Evolutionary conservation across 768 basidiomycete genomes (phyloP).

Genomic region (Chalciporus chontae): DNA sequence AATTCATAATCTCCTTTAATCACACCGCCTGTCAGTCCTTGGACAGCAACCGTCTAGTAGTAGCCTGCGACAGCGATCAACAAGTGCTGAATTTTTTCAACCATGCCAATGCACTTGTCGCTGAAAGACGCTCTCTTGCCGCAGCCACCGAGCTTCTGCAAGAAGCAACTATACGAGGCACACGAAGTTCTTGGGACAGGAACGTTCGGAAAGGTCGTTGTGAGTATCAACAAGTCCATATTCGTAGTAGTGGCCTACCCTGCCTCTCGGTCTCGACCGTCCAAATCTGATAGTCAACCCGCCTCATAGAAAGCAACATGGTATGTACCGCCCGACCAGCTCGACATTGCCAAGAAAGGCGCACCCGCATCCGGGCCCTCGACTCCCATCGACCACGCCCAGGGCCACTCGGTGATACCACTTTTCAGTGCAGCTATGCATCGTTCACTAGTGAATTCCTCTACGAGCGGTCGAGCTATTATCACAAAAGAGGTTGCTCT

Average conservation of each 20-base stretch:
- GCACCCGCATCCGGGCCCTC: slow-evolving; percentile 36
- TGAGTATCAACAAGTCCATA: slow-evolving; percentile 30
- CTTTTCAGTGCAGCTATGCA: slow-evolving; percentile 27
- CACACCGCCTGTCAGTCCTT: not conserved
- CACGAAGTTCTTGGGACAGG: slow-evolving; percentile 75
- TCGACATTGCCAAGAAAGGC: slow-evolving; percentile 53
- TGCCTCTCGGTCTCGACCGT: slow-evolving; percentile 1
- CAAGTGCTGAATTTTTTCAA: not conserved
- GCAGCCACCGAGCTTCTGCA: slow-evolving; percentile 80
- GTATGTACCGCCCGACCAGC: slow-evolving; percentile 65
- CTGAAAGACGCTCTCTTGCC: slow-evolving; percentile 62
- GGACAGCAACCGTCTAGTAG: not conserved
- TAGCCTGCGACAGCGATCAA: not conserved
- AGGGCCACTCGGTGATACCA: slow-evolving; percentile 26
- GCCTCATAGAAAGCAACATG: slow-evolving; percentile 62
- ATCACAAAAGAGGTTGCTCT: slow-evolving; percentile 73
- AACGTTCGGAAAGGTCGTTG: slow-evolving; percentile 89
- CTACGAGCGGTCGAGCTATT: slow-evolving; percentile 28
- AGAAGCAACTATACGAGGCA: slow-evolving; percentile 80
- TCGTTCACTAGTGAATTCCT: slow-evolving; percentile 15
- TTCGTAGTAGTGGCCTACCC: not conserved
- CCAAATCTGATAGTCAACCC: not conserved
- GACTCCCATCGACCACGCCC: slow-evolving; percentile 17
- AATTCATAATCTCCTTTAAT: not conserved
- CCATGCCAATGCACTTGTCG: slow-evolving; percentile 33